Percentiles rank a stretch among this genome's conserved stretches.
Evolutionary conservation across 495 filamentous ascomycete species (phyloP).

Genomic region (Trichoderma asperelloides): DNA sequence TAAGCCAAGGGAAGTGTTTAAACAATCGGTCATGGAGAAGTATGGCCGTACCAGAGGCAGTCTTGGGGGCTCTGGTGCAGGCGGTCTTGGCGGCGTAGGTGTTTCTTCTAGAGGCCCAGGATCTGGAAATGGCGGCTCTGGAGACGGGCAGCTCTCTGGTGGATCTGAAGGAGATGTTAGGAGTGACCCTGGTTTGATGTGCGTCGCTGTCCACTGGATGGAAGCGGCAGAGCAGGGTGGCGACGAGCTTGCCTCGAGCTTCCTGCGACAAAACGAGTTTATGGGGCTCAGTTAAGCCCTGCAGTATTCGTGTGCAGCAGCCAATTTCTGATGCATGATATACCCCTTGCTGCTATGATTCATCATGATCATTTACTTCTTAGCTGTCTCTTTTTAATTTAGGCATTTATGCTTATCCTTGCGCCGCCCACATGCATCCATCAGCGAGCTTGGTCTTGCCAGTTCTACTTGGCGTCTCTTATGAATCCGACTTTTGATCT

Average conservation of each 20-base stretch:
- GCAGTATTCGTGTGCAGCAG: background rate
- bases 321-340: background rate
- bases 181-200: slow-evolving; percentile 85
- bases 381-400: background rate
- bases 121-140: slow-evolving; percentile 7
- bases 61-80: slow-evolving; percentile 12
- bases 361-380: background rate
- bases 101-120: slow-evolving; percentile 15
- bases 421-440: background rate
- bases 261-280: slow-evolving; percentile 59
- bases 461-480: background rate
- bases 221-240: slow-evolving; percentile 78
- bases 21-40: slow-evolving; percentile 74
- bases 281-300: slow-evolving; percentile 14
- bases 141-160: slow-evolving; percentile 21
- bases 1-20: slow-evolving; percentile 83
- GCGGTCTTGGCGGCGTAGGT: slow-evolving; percentile 13
- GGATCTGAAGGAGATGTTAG: slow-evolving; percentile 45
- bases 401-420: background rate
- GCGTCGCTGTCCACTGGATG: slow-evolving; percentile 98
- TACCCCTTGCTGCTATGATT: background rate
- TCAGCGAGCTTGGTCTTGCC: background rate
- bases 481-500: background rate
- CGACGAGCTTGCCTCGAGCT: slow-evolving; percentile 77
- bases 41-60: slow-evolving; percentile 36